These are phyloP conservation scores for Trifolium dubium DNA, from an alignment of 306 rosid species.

Conservation along the genomic window DNA sequence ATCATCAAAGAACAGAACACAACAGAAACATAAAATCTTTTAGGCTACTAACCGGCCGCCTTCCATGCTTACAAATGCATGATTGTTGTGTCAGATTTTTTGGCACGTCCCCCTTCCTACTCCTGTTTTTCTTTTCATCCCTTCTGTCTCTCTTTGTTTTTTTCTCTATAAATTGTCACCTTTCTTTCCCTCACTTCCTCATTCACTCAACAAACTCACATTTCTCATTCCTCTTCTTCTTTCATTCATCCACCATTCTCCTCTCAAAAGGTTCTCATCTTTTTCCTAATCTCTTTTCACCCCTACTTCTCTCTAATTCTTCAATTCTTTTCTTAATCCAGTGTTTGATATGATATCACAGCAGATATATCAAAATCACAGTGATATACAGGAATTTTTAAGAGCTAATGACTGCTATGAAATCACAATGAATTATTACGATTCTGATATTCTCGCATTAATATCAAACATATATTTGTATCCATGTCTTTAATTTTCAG, in stretches of 20 bases:
- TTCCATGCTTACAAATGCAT: conserved; percentile 98
- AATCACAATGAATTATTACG: no score
- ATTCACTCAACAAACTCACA: conserved; percentile 10
- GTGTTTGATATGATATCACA: no score
- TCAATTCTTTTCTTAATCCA: no score
- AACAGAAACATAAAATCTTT: conserved; percentile 57
- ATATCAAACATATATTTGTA: no score
- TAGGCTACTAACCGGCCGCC: conserved; percentile 97
- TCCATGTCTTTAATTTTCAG: no score
- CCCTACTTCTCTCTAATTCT: conserved; percentile 40
- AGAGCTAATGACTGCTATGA: no score
- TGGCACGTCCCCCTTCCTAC: conserved; percentile 60
- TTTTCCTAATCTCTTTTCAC: conserved; percentile 59
- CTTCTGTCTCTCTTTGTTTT: conserved; percentile 4
- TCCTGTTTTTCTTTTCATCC: conserved; percentile 15
- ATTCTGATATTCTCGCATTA: no score
- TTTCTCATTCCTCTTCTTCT: background rate
- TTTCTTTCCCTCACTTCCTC: conserved; percentile 59
- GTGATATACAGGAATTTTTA: no score
- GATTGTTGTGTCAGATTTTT: conserved; percentile 96
- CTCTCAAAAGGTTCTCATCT: conserved; percentile 76
- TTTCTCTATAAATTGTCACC: conserved; percentile 79
- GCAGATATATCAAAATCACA: no score
- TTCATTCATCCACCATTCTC: background rate
- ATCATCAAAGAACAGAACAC: conserved; percentile 32